Base-by-base conservation (phyloP, 257 asterid species). In the Perilla frutescens region DNA sequence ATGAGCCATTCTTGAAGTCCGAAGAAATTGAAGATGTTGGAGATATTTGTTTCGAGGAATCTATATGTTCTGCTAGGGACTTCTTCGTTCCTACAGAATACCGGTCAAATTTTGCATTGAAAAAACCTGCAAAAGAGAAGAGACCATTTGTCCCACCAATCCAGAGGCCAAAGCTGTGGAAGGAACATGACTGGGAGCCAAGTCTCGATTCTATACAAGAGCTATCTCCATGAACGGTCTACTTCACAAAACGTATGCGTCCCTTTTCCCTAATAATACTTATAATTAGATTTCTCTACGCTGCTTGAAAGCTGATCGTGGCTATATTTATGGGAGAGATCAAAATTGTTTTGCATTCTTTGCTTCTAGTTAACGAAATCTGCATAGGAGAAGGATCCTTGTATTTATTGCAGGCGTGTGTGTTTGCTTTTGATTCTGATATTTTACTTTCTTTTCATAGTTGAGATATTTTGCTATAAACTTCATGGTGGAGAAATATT, bases 161-260 rank as follows among this genome's bases (percentile, higher is more conserved):
- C 55, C 89, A 78, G 44, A 83, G 78, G 77, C 86, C 86, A 15
- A 88, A 80, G 80, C 36, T 63, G 6, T 55, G 87, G 81, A 90
- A 66, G 84, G 89, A 72, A 47, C 66, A 43, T 1, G 90, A 88
- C 41, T 87, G 96, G 94, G 89, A 89, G 80, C 96, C 94, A 6
- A 75, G 81, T 47, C 68, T 91, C 59, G 51, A 80, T 61, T 88
- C 92, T 37, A 85, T 90, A 63, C 75, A 75, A 74, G 96, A 91
- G 76, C 50, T 80, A 39, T 90, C 96, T 73, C 96, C 91, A 10
- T 92, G 80, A 92, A 12, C 9, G 8, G 11, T 76, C 59, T 60
- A 41, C 39, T 49, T 9, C 43, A 57, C 37, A 4, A 40, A 40
- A 39, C 20, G 32, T 31, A 4, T 40, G 67, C 29, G 14, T 40